Base-by-base conservation (phyloP, 1,139 yeast genomes). In the Diutina sp. region DNA sequence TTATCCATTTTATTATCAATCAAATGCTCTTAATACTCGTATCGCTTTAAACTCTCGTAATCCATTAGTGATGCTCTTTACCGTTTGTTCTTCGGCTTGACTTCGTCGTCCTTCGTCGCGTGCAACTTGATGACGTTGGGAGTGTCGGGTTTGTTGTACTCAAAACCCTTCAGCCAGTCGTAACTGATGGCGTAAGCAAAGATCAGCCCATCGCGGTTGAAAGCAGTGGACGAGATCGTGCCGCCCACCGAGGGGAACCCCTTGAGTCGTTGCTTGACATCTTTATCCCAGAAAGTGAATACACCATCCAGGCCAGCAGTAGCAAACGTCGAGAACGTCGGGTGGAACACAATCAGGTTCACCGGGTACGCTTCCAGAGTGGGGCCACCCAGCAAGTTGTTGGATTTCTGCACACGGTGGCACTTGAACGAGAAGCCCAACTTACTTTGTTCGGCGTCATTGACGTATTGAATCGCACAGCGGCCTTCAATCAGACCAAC, bases 231-330 rank as follows among this genome's bases (percentile, higher is more conserved):
- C 0, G 96, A 79, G 57, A 95, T 85, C 1, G 96, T 76, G 46
- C 85, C 84, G 52, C 85, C 86, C 35, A 88, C 78, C 18, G 80
- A 72, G 4, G 93, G 90, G 72, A 85, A 88, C 44, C 87, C 89
- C 70, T 87, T 88, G 62, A 93, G 79, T 63, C 98, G 80, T 67
- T 89, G 96, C 67, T 87, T 83, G 56, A 95, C 87, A 65, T 90
- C 97, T 70, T 90, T 90, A 69, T 95, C 99, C 99, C 99, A 95
- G 72, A 88, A 87, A 65, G 91, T 86, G 73, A 90, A 87, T 7
- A 95, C 79, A 16, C 99, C 99, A 69, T 95, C 99, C 46, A 95
- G 81, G 12, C 99, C 99, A 0, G 96, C 95, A 6, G 99, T 95
- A 57, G 86, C 84, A 69, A 95, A 87, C 1, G 99, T 90, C 51